Evolutionary conservation across 2,329 filamentous ascomycete species (phyloP).

Genomic region (Emmonsiellopsis sp.): DNA sequence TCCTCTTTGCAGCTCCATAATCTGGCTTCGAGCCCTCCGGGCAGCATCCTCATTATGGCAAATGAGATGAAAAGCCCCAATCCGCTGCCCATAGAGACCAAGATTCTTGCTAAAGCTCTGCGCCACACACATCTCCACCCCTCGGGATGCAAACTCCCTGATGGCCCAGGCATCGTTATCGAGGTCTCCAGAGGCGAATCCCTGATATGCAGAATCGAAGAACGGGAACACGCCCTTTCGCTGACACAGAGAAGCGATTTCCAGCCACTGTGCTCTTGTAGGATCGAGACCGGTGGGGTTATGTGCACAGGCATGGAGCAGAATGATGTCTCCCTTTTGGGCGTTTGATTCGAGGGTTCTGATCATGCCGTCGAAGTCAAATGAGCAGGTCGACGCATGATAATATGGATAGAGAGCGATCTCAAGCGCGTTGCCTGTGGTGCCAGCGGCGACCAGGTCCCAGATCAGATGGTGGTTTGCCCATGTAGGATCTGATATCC

Average conservation of each 20-base stretch:
- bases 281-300: constrained; percentile 97
- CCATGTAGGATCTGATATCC: constrained; percentile 93
- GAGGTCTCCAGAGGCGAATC: constrained; percentile 86
- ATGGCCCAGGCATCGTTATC: constrained; percentile 78
- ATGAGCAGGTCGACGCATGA: constrained; percentile 47
- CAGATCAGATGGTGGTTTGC: constrained; percentile 97
- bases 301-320: constrained; percentile 91
- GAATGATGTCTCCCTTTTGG: constrained; percentile 69
- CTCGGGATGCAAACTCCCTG: constrained; percentile 81
- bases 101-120: constrained; percentile 55
- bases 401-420: constrained; percentile 88
- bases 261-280: constrained; percentile 83
- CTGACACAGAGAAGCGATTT: constrained; percentile 68
- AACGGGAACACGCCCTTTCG: constrained; percentile 86
- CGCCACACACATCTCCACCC: constrained; percentile 57
- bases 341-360: constrained; percentile 79
- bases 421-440: constrained; percentile 65
- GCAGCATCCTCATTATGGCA: constrained; percentile 34
- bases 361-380: constrained; percentile 50
- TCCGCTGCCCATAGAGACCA: constrained; percentile 90
- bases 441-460: constrained; percentile 40
- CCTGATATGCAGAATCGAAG: constrained; percentile 97
- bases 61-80: constrained; percentile 73
- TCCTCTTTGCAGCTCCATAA: constrained; percentile 80
- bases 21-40: constrained; percentile 63